Evolutionary conservation across 306 rosid species (phyloP).

Genomic region (Hippophae gyantsensis): DNA sequence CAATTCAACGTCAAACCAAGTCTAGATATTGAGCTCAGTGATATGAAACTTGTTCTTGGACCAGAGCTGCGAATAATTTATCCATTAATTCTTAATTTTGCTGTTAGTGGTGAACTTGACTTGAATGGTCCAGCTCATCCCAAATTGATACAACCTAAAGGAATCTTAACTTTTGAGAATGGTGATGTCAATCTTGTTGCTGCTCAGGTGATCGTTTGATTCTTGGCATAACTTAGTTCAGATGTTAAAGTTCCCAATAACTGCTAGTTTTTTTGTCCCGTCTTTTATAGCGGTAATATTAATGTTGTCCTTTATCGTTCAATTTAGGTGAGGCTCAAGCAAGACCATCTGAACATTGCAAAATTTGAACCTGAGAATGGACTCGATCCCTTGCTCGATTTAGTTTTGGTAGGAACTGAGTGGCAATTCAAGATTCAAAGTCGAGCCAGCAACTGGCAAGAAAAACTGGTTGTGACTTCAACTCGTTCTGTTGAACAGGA

Average conservation of each 20-base stretch:
- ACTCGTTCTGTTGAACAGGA: conserved; percentile 83
- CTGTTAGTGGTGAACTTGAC: conserved; percentile 86
- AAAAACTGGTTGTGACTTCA: conserved; percentile 85
- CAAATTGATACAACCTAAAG: conserved; percentile 69
- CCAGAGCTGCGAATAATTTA: conserved; percentile 85
- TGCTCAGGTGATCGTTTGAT: conserved; percentile 50
- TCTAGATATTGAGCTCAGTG: conserved; percentile 56
- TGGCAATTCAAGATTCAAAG: conserved; percentile 77
- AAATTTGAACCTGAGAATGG: conserved; percentile 91
- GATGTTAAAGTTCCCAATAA: no score
- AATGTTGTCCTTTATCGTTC: conserved; percentile 16
- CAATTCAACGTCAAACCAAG: conserved; percentile 50
- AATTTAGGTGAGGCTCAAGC: conserved; percentile 77
- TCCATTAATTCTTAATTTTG: conserved; percentile 75
- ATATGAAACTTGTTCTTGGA: conserved; percentile 81
- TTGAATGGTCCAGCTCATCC: conserved; percentile 77
- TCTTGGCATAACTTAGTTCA: no score
- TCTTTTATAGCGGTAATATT: conserved; percentile 10
- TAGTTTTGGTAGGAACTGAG: conserved; percentile 78
- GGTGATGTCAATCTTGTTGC: conserved; percentile 96
- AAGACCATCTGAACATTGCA: conserved; percentile 73
- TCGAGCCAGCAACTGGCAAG: conserved; percentile 90
- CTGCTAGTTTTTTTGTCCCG: conserved; percentile 7
- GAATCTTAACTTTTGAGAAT: conserved; percentile 67
- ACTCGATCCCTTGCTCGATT: conserved; percentile 87